Conservation (phyloP, 2,329 filamentous ascomycete species). For the Arachnomyces sp. region DNA sequence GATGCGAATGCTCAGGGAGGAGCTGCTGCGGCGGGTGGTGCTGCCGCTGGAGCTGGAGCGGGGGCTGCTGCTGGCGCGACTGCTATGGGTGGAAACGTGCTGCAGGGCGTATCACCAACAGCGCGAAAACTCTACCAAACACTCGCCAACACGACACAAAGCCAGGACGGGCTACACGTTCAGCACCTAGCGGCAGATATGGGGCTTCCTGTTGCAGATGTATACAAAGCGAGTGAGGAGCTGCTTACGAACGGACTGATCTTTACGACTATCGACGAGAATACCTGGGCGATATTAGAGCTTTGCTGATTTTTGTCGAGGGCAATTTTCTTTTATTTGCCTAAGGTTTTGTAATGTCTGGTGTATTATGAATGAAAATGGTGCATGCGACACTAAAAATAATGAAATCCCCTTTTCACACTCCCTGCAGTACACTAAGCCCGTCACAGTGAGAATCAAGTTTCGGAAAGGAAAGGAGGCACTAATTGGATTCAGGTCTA, state of each 20-base stretch:
- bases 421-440: too few species aligned
- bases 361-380: too few species aligned
- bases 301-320: slow-evolving; percentile 16
- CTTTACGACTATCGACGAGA: slow-evolving; percentile 86
- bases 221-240: slow-evolving; percentile 72
- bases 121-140: slow-evolving; percentile 65
- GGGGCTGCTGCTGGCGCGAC: slow-evolving; percentile 10
- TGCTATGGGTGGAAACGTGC: slow-evolving; percentile 24
- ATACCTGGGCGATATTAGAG: slow-evolving; percentile 82
- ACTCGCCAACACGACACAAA: slow-evolving; percentile 58
- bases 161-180: slow-evolving; percentile 75
- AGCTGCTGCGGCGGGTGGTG: slow-evolving; percentile 32
- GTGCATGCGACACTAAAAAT: too few species aligned
- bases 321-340: too few species aligned
- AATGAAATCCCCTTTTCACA: too few species aligned
- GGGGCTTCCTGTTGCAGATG: slow-evolving; percentile 59
- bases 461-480: too few species aligned
- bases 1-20: slow-evolving; percentile 39
- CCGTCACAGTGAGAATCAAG: too few species aligned
- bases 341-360: too few species aligned
- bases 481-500: too few species aligned
- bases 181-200: slow-evolving; percentile 63
- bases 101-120: slow-evolving; percentile 43
- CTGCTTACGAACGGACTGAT: slow-evolving; percentile 64
- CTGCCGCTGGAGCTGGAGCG: slow-evolving; percentile 24